phyloP scores from a whole-genome alignment of 495 filamentous ascomycete genomes.

The Filosporella fistucella region DNA sequence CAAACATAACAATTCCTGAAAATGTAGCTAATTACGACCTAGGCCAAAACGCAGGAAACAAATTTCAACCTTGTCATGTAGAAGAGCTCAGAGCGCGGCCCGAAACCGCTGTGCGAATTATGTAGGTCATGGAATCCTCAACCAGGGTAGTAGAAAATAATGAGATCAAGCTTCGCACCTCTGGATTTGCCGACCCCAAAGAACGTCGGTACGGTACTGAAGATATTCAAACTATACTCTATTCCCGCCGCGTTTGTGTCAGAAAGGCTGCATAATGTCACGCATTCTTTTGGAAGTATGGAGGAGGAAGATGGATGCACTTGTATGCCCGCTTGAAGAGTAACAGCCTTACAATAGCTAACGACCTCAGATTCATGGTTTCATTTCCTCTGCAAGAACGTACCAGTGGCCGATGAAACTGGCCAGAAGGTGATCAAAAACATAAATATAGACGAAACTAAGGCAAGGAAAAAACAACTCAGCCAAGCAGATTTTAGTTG shows the following conservation, averaged over 20 bases:
- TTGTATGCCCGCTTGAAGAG: background rate
- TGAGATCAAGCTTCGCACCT: too few species aligned
- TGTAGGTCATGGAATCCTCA: background rate
- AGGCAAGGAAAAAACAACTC: background rate
- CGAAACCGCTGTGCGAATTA: background rate
- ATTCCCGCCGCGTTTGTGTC: conserved; percentile 12
- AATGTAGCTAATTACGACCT: background rate
- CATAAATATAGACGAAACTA: background rate
- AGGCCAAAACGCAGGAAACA: background rate
- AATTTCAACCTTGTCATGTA: too few species aligned
- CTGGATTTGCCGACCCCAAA: background rate
- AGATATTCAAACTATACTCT: background rate
- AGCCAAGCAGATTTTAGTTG: conserved; percentile 7
- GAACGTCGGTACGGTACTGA: background rate
- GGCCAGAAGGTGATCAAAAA: background rate
- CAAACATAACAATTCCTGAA: background rate
- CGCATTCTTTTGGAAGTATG: conserved; percentile 16
- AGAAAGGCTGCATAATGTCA: conserved; percentile 15
- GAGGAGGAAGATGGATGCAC: background rate
- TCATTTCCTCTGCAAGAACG: conserved; percentile 23
- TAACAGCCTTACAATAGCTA: background rate
- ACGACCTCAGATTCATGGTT: conserved; percentile 15
- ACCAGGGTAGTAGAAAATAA: background rate
- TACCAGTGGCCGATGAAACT: conserved; percentile 1
- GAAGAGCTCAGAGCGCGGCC: too few species aligned